Evolutionary conservation across 73 alveolate species (phyloP).

Genomic region (Symbiodinium pilosum): DNA sequence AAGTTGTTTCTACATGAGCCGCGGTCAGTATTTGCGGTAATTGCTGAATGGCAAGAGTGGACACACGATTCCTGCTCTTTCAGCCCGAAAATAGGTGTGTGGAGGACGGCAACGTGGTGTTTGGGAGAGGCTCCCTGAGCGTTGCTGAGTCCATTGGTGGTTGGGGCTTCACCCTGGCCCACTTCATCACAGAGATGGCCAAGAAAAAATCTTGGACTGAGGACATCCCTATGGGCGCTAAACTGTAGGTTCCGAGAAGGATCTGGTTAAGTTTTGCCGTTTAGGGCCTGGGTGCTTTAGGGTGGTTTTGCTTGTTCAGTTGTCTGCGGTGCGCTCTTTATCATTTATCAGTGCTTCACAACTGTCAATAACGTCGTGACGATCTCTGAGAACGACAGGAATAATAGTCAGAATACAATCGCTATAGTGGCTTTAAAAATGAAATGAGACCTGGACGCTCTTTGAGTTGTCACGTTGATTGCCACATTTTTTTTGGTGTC

Average conservation of each 20-base stretch:
- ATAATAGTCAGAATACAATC: no score
- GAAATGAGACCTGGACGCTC: no score
- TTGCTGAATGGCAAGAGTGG: neutral
- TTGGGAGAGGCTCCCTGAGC: constrained; percentile 86
- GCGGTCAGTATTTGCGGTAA: neutral
- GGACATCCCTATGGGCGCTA: neutral
- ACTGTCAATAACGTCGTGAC: no score
- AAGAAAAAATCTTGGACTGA: constrained; percentile 26
- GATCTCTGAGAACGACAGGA: no score
- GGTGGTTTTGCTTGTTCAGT: no score
- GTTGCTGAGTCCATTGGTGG: constrained; percentile 40
- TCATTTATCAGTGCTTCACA: no score
- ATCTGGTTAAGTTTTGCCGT: neutral
- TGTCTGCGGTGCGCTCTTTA: no score
- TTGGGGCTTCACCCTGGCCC: constrained; percentile 45
- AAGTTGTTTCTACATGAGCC: neutral
- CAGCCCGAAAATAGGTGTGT: no score
- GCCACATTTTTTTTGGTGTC: no score
- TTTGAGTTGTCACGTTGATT: no score
- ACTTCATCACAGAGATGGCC: constrained; percentile 29
- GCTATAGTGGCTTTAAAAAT: no score
- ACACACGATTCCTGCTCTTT: neutral
- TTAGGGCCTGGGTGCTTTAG: no score
- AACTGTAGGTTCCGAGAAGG: neutral
- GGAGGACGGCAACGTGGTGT: constrained; percentile 29